A percentile compares a stretch with the other conserved stretches of the same genome.
Evolutionary conservation across 2,329 filamentous ascomycete genomes (phyloP).

Genomic region (Periconia sp.): DNA sequence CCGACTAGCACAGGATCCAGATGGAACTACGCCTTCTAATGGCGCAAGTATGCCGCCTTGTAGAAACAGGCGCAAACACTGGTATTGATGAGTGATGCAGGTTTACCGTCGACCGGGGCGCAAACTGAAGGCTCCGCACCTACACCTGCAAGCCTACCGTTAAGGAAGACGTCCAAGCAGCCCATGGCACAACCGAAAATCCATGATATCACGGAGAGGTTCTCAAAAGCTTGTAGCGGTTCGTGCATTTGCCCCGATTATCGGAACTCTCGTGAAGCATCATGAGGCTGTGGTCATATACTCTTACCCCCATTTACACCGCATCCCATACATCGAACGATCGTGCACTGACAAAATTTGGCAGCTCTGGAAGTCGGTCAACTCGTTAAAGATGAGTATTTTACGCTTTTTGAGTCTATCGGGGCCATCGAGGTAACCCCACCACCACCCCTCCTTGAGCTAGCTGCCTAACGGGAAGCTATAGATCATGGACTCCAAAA

Average conservation of each 20-base stretch:
- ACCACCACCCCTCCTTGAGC: background rate
- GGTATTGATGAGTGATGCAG: slow-evolving; percentile 22
- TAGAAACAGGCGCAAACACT: background rate
- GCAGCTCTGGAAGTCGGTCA: slow-evolving; percentile 78
- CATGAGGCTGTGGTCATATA: background rate
- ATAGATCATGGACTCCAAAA: slow-evolving; percentile 98
- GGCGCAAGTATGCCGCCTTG: slow-evolving; percentile 20
- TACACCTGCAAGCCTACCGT: slow-evolving; percentile 29
- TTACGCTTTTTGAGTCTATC: slow-evolving; percentile 93
- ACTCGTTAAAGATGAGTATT: slow-evolving; percentile 90
- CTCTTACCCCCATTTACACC: too few relatives aligned
- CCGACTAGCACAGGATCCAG: slow-evolving; percentile 17
- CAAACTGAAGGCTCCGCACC: slow-evolving; percentile 20
- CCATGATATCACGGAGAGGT: slow-evolving; percentile 63
- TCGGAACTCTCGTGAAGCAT: too few relatives aligned
- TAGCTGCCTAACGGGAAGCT: slow-evolving; percentile 3
- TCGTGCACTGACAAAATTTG: slow-evolving; percentile 17
- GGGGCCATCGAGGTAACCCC: slow-evolving; percentile 72
- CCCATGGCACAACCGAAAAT: slow-evolving; percentile 42
- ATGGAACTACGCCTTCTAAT: slow-evolving; percentile 15
- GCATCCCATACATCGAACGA: background rate
- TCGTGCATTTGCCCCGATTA: slow-evolving; percentile 22
- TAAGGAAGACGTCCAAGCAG: slow-evolving; percentile 36
- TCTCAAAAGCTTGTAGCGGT: slow-evolving; percentile 60
- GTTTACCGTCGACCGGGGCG: slow-evolving; percentile 15